These are phyloP conservation scores for Soucietia sequanensis DNA, from an alignment of 805 yeast genomes.

Conservation along the genomic window DNA sequence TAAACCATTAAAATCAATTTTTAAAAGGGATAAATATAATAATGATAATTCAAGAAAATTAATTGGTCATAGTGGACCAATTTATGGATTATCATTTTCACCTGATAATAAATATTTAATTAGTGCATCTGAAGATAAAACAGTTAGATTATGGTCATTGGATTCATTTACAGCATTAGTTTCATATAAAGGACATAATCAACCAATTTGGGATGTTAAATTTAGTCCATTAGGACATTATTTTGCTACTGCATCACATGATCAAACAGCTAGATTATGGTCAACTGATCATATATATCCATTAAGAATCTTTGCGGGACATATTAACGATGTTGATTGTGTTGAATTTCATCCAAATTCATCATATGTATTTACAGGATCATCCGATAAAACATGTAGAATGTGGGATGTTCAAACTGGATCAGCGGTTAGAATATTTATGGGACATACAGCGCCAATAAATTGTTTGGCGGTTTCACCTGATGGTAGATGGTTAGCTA, in stretches of 20 bases:
- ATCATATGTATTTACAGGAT: slow-evolving; percentile 90
- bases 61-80: slow-evolving; percentile 93
- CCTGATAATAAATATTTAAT: slow-evolving; percentile 84
- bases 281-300: slow-evolving; percentile 98
- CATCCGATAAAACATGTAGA: slow-evolving; percentile 90
- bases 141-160: slow-evolving; percentile 90
- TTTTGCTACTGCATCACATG: slow-evolving; percentile 97
- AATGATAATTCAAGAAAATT: slow-evolving; percentile 52
- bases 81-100: slow-evolving; percentile 84
- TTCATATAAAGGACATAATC: slow-evolving; percentile 93
- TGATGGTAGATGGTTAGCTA: slow-evolving; percentile 95
- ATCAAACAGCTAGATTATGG: slow-evolving; percentile 97
- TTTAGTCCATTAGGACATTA: slow-evolving; percentile 96
- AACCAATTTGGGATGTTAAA: slow-evolving; percentile 96
- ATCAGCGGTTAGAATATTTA: slow-evolving; percentile 82
- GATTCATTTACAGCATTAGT: slow-evolving; percentile 89
- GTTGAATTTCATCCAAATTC: slow-evolving; percentile 97
- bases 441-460: slow-evolving; percentile 90
- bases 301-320: slow-evolving; percentile 94
- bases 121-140: slow-evolving; percentile 86
- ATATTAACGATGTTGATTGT: slow-evolving; percentile 91
- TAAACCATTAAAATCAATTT: slow-evolving; percentile 65
- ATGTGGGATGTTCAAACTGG: slow-evolving; percentile 98
- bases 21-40: slow-evolving; percentile 54
- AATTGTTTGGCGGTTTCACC: slow-evolving; percentile 88